phyloP scores from a whole-genome alignment of 129 eudicot species.

The Arctium lappa region DNA sequence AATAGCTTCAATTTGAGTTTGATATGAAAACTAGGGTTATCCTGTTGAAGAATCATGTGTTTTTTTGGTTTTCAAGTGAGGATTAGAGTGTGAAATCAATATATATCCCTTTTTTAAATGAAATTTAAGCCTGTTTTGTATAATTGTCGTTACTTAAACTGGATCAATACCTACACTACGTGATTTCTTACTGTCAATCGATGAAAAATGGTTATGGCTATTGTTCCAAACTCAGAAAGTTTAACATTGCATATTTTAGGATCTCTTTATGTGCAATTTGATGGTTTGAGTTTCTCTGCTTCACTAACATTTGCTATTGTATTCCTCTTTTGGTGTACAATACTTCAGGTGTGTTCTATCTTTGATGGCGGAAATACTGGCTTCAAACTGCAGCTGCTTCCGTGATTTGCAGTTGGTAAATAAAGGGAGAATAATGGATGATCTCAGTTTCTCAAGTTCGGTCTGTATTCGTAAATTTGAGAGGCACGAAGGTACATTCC shows the following conservation, averaged over 20 bases:
- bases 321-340: background rate
- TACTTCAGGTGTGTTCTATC: conserved; percentile 22
- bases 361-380: conserved; percentile 72
- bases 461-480: conserved; percentile 27
- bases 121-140: background rate
- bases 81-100: background rate
- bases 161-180: background rate
- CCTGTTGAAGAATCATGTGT: background rate
- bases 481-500: conserved; percentile 13
- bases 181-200: background rate
- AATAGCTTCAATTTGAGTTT: background rate
- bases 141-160: background rate
- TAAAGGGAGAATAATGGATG: conserved; percentile 40
- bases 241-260: background rate
- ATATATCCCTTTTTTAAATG: background rate
- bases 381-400: conserved; percentile 74
- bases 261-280: background rate
- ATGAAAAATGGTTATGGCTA: background rate
- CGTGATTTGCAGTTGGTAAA: conserved; percentile 35
- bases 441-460: conserved; percentile 49
- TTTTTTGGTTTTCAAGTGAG: background rate
- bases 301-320: background rate
- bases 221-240: background rate
- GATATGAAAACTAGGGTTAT: background rate
- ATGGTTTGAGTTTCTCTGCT: background rate